Evolutionary conservation across 495 filamentous ascomycete genomes (phyloP), one percentile per base, ranked within the genome.

Genomic region (Hypoxylon crocopeplum): DNA sequence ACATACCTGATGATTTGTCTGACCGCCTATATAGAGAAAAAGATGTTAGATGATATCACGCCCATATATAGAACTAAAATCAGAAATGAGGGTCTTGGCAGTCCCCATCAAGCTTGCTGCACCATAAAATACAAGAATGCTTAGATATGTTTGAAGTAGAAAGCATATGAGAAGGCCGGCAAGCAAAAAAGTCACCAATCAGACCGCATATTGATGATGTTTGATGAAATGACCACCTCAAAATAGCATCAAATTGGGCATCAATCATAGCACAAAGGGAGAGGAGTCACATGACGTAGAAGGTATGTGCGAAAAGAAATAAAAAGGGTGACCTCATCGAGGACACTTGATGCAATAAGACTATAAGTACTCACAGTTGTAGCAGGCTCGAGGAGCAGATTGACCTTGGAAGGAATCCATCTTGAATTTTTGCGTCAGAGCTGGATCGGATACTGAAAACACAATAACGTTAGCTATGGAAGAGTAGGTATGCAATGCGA

Each of bases 1-100:
- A 59, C 77, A 74, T 79, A 80, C 77, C 77, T 80, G 76, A 59
- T 80, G 77, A 55, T 69, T 75, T 15, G 75, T 70, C 60, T 77
- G 72, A 66, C 77, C 77, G 73, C 77, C 77, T 80, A 72, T 44
- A 50, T n/a, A n/a, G n/a, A 33, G 38, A 52, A 68, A 68, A 64
- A 64, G 62, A 69, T 70, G 70, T 79, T 71, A 77, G 76, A 76
- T 72, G 55, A 62, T 71, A 62, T 64, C 65, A 66, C 65, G 58
- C 65, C 67, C 64, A 64, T 62, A 55, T n/a, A n/a, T n/a, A n/a
- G n/a, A n/a, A n/a, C n/a, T 7, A 64, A 15, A 41, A 46, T 48
- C 11, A 46, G 46, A 27, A 40, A 64, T 62, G 52, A 62, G n/a
- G n/a, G n/a, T n/a, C n/a, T n/a, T n/a, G n/a, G n/a, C n/a, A n/a